Base-by-base conservation (phyloP, 2,329 filamentous ascomycete species). In the Endocalyx cinctus region DNA sequence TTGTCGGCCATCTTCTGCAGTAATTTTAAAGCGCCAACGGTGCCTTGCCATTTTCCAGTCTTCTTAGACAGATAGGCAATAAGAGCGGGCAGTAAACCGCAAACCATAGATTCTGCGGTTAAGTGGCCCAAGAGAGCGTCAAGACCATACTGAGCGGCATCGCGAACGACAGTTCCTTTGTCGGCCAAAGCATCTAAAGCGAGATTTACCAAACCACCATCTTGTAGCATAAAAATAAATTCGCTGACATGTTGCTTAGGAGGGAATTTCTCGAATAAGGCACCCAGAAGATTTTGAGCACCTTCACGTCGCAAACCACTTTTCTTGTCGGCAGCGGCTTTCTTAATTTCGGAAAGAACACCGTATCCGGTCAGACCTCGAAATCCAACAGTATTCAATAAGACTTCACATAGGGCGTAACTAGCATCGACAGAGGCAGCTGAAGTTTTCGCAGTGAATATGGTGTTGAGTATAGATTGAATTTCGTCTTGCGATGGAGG, bases 21-120 rank as follows among this genome's bases (percentile, higher is more conserved):
- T 43, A 97, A 63, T 60, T 84, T 80, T 56, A 84, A 83, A 28
- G 87, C 92, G 40, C 84, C 89, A 33, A 96, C 86, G 12, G 86
- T 87, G 40, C 92, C 92, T 66, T 98, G 92, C 92, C 92, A 98
- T 66, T 98, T 98, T 46, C 87, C 89, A 12, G 87, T 84, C 54
- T 78, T 79, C 65, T 87, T 94, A 55, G 72, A 70, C 18, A 98
- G 72, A 59, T 97, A 97, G 33, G 72, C 64, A 42, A 71, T 64
- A 25, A 98, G 68, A 12, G 78, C 74, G 3, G 92, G 88, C 32
- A 98, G 69, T 26, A 98, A 74, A 14, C 85, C 89, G 43, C 79
- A 76, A 33, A 94, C 83, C 53, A 94, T 77, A 31, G 86, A 81
- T 68, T 97, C 92, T 35, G 87, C 68, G 55, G 77, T 81, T 43